phyloP scores from a whole-genome alignment of 768 basidiomycete species.

The Phaeolepiota aurea region DNA sequence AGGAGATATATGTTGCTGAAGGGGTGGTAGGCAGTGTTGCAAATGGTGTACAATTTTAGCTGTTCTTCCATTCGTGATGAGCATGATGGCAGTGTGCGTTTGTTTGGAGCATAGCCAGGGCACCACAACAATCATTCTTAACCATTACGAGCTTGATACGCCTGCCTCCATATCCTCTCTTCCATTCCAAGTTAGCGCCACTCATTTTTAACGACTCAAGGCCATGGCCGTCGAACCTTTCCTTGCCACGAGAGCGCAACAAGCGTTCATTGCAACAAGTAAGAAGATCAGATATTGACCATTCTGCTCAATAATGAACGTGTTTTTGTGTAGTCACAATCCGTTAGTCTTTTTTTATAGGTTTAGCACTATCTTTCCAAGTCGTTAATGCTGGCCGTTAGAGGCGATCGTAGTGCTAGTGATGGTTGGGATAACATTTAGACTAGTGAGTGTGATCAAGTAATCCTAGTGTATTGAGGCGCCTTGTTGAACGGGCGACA shows the following conservation, averaged over 20 bases:
- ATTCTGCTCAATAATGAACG: too few relatives aligned
- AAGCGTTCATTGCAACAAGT: constrained; percentile 67
- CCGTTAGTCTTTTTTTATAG: constrained; percentile 40
- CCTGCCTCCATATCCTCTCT: neutral
- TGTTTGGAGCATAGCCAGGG: too few relatives aligned
- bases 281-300: constrained; percentile 16
- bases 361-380: neutral
- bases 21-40: constrained; percentile 39
- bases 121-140: too few relatives aligned
- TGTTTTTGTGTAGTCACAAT: constrained; percentile 41
- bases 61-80: neutral
- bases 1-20: constrained; percentile 45
- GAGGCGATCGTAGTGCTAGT: constrained; percentile 70
- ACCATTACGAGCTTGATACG: neutral
- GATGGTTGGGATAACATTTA: constrained; percentile 69
- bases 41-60: constrained; percentile 40
- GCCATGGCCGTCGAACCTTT: constrained; percentile 67
- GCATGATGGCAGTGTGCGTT: too few relatives aligned
- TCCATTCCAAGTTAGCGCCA: neutral
- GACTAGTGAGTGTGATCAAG: constrained; percentile 43
- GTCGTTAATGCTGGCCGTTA: constrained; percentile 17
- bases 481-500: constrained; percentile 4
- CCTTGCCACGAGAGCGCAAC: constrained; percentile 65
- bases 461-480: too few relatives aligned
- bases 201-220: constrained; percentile 2